A percentile compares a stretch with the other conserved stretches of the same genome.
phyloP scores from a whole-genome alignment of 441 rosid species.

The Bocquillonia castaneifolia region DNA sequence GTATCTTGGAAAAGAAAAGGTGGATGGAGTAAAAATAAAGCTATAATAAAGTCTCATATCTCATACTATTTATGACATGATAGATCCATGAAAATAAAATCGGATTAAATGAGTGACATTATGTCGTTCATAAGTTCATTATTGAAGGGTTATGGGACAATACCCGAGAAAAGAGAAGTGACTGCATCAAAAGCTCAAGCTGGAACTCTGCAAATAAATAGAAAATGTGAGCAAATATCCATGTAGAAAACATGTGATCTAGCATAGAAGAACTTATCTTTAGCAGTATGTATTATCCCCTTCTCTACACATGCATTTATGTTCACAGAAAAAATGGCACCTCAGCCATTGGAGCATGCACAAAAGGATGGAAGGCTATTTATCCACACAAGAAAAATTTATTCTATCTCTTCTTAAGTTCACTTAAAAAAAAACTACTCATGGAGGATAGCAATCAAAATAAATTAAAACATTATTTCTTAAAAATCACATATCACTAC shows the following conservation, averaged over 20 bases:
- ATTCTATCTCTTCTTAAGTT: neutral
- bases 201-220: constrained; percentile 69
- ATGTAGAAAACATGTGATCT: constrained; percentile 1
- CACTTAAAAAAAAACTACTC: neutral
- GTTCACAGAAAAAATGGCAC: neutral
- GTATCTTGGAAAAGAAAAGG: neutral
- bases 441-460: neutral
- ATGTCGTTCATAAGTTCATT: constrained; percentile 20
- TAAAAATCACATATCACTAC: neutral
- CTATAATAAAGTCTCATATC: neutral
- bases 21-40: neutral
- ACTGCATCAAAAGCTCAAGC: constrained; percentile 93
- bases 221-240: constrained; percentile 15
- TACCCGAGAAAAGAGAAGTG: constrained; percentile 94
- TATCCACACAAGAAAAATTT: neutral
- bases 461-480: too few relatives aligned
- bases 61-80: constrained; percentile 1
- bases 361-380: neutral
- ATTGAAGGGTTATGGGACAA: constrained; percentile 23
- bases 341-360: neutral
- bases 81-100: constrained; percentile 10
- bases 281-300: neutral
- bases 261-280: constrained; percentile 19
- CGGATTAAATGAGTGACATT: constrained; percentile 19
- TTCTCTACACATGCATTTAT: neutral